phyloP scores from a whole-genome alignment of 208 protist genomes.

The Trichomonas tenax region DNA sequence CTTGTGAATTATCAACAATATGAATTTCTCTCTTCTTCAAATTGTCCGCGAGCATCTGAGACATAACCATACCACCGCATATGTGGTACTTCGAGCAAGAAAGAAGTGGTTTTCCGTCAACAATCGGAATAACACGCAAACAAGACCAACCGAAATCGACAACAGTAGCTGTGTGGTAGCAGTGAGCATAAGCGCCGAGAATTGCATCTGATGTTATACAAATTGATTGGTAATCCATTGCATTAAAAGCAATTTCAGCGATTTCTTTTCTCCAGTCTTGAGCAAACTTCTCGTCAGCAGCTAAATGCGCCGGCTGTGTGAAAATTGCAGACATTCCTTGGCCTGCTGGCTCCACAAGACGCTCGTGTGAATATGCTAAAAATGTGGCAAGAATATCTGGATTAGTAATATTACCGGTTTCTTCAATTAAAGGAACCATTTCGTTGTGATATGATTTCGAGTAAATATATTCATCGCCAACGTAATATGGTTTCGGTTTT shows the following conservation, averaged over 20 bases:
- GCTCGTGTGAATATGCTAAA: neutral
- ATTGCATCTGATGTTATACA: neutral
- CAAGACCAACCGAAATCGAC: neutral
- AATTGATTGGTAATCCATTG: neutral
- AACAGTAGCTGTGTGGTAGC: neutral
- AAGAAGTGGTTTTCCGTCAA: neutral
- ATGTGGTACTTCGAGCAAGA: neutral
- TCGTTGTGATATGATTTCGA: neutral
- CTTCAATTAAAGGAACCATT: neutral
- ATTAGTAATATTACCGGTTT: neutral
- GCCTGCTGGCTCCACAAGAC: neutral
- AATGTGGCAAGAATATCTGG: neutral
- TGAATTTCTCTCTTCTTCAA: neutral
- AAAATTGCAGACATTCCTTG: neutral
- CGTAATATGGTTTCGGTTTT: neutral
- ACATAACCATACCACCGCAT: neutral
- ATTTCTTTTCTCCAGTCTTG: neutral
- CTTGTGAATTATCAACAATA: neutral
- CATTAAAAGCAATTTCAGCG: neutral
- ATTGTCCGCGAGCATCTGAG: neutral
- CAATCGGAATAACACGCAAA: neutral
- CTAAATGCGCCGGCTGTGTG: neutral
- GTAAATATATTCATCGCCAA: neutral
- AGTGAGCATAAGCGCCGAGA: neutral
- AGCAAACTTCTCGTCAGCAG: neutral